phyloP scores from a whole-genome alignment of 2,329 filamentous ascomycete species.

The Lasiodiplodia sp. region DNA sequence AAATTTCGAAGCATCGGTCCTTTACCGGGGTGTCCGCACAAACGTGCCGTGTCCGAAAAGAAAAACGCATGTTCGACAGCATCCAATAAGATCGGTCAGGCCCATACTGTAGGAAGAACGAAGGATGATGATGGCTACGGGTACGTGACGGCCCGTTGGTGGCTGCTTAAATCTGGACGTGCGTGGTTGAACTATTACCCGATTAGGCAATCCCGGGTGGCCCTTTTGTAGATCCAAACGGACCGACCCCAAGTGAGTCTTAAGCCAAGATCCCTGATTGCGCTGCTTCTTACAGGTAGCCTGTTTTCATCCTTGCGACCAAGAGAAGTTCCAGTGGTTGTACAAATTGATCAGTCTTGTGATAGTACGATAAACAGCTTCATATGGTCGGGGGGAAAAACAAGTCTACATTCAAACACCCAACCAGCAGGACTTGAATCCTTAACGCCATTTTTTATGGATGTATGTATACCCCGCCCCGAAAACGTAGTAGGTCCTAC shows the following conservation, averaged over 20 bases:
- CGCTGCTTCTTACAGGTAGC: background rate
- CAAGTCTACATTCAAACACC: no score
- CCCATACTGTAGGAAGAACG: background rate
- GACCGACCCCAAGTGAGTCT: background rate
- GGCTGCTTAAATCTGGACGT: background rate
- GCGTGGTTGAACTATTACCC: background rate
- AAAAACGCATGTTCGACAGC: background rate
- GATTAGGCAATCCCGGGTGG: background rate
- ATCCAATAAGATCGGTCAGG: background rate
- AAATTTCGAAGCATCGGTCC: background rate
- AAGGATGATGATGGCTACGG: conserved; percentile 3
- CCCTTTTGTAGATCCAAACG: no score
- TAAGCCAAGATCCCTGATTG: background rate
- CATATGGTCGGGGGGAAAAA: no score
- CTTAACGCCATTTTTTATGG: no score
- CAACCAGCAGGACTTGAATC: no score
- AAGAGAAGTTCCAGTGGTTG: no score
- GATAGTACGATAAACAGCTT: no score
- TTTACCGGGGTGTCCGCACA: background rate
- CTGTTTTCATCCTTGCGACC: background rate
- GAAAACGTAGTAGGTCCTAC: no score
- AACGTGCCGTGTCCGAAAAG: background rate
- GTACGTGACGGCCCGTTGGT: conserved; percentile 8
- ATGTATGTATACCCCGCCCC: no score
- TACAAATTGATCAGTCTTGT: background rate